Conservation (phyloP, 1,139 yeast species). For the Debaryomyces subglobosus region DNA sequence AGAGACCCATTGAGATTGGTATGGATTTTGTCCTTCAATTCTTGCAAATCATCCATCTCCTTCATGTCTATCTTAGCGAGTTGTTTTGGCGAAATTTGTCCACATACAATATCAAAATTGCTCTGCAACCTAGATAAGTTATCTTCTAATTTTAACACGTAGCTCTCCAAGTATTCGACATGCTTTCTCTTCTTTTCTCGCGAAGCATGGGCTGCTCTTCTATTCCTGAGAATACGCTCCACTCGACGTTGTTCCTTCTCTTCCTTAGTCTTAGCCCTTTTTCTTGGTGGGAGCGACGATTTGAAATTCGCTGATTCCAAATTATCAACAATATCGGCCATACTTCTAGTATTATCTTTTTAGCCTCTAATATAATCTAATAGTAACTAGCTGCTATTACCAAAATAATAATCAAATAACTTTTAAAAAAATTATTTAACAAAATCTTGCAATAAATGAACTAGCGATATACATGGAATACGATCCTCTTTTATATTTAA, state of each 20-base stretch:
- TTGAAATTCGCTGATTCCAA: constrained; percentile 26
- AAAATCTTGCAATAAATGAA: not conserved
- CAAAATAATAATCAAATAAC: not conserved
- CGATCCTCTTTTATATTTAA: constrained; percentile 4
- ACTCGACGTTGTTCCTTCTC: constrained; percentile 96
- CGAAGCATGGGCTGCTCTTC: constrained; percentile 97
- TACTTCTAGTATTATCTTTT: not conserved
- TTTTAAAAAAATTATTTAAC: not conserved
- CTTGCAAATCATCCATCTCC: constrained; percentile 28
- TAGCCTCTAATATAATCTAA: not conserved
- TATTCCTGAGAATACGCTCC: constrained; percentile 88
- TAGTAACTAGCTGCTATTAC: not conserved
- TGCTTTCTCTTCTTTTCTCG: constrained; percentile 95
- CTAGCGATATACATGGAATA: constrained; percentile 1
- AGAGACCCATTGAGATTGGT: constrained; percentile 28
- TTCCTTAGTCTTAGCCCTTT: constrained; percentile 93
- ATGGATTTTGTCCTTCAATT: constrained; percentile 38
- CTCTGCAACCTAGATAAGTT: constrained; percentile 30
- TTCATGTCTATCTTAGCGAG: constrained; percentile 17
- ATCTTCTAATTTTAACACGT: constrained; percentile 53
- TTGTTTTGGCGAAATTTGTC: constrained; percentile 20
- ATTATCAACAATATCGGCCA: constrained; percentile 12
- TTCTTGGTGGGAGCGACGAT: constrained; percentile 82
- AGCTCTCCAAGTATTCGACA: constrained; percentile 79
- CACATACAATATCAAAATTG: constrained; percentile 24